These are phyloP conservation scores for Dothideomycetidae sp. DNA, from an alignment of 2,329 filamentous ascomycete genomes.

Conservation along the genomic window DNA sequence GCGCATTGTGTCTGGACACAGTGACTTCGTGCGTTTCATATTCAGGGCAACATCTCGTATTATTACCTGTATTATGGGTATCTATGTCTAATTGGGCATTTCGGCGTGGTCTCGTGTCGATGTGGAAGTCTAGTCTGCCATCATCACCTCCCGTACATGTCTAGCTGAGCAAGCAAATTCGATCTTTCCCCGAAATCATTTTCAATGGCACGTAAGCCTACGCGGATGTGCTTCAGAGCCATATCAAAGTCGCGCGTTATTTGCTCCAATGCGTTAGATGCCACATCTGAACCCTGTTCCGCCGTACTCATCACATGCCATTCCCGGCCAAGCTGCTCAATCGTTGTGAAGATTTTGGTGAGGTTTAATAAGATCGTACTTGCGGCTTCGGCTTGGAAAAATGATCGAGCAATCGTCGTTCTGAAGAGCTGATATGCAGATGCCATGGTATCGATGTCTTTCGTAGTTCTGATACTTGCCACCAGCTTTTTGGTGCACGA, in stretches of 20 bases:
- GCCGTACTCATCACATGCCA: background rate
- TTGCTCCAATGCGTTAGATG: too few species aligned
- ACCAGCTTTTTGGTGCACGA: background rate
- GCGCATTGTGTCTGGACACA: conserved; percentile 7
- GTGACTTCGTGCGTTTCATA: conserved; percentile 8
- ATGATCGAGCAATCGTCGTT: background rate
- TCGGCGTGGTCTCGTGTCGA: background rate
- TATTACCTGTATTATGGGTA: background rate
- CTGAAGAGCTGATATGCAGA: background rate
- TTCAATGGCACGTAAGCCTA: too few species aligned
- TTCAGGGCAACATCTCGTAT: conserved; percentile 6
- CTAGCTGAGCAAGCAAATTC: background rate
- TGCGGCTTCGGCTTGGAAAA: background rate
- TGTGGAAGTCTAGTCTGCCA: background rate
- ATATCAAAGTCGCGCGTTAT: too few species aligned
- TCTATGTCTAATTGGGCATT: background rate
- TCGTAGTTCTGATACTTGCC: background rate
- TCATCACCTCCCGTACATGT: background rate
- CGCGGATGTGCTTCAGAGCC: too few species aligned
- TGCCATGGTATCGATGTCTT: background rate
- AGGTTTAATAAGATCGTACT: background rate
- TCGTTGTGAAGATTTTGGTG: background rate
- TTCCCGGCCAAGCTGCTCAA: background rate
- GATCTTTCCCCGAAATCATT: background rate
- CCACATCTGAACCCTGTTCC: too few species aligned